Percentiles rank a stretch among this genome's conserved stretches.
These are phyloP conservation scores for Uronychia binucleata DNA, from an alignment of 73 alveolate species.

Conservation along the genomic window DNA sequence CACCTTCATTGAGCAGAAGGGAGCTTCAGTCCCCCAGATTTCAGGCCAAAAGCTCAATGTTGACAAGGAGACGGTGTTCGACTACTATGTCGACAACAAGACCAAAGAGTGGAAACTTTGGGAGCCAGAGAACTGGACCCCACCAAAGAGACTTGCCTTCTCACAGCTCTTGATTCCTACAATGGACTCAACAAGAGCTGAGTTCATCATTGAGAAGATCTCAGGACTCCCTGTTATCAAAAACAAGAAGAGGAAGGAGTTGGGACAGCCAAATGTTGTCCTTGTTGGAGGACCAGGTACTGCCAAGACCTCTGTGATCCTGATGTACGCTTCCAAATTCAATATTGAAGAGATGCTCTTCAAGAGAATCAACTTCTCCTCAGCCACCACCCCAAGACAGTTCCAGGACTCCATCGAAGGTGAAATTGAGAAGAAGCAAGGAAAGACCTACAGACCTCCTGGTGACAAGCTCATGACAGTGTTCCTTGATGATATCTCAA, in stretches of 20 bases:
- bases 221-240: constrained; percentile 83
- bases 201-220: constrained; percentile 92
- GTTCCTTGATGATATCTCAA: constrained; percentile 87
- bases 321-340: constrained; percentile 92
- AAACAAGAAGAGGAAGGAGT: constrained; percentile 64
- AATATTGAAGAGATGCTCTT: constrained; percentile 90
- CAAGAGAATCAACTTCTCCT: constrained; percentile 99
- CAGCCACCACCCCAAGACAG: constrained; percentile 99
- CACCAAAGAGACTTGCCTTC: constrained; percentile 94
- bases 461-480: constrained; percentile 98
- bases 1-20: constrained; percentile 88
- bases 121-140: constrained; percentile 89
- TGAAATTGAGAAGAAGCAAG: constrained; percentile 98
- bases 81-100: constrained; percentile 77
- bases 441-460: constrained; percentile 98
- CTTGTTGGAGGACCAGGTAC: constrained; percentile 99
- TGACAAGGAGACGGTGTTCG: constrained; percentile 94
- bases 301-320: constrained; percentile 99
- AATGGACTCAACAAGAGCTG: constrained; percentile 99
- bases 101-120: constrained; percentile 91
- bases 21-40: constrained; percentile 93
- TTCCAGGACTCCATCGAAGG: constrained; percentile 99
- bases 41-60: constrained; percentile 81
- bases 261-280: constrained; percentile 43
- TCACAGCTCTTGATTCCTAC: constrained; percentile 99